Conservation (phyloP, 2,329 filamentous ascomycete genomes). For the Hypoxylon sp. region DNA sequence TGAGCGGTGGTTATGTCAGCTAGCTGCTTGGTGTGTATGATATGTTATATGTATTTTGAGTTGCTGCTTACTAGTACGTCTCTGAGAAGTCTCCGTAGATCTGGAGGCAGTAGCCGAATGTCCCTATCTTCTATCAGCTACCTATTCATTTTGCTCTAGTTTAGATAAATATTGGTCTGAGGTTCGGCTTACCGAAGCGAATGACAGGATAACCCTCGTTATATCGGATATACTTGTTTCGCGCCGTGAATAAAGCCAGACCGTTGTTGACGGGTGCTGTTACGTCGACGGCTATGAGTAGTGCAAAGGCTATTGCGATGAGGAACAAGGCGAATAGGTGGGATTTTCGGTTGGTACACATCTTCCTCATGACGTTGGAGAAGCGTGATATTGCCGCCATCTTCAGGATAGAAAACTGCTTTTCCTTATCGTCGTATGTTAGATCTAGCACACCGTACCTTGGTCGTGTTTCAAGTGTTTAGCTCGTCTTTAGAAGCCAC, state of each 20-base stretch:
- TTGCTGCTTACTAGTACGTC: conserved; percentile 1
- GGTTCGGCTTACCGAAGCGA: conserved; percentile 4
- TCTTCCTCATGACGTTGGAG: background rate
- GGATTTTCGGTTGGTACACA: background rate
- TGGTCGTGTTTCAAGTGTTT: background rate
- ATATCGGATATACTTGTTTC: background rate
- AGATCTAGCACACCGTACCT: background rate
- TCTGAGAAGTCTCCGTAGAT: conserved; percentile 4
- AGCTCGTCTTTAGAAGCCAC: background rate
- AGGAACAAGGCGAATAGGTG: conserved; percentile 7
- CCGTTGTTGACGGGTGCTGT: conserved; percentile 9
- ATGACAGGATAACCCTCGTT: conserved; percentile 16
- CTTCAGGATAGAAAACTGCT: background rate
- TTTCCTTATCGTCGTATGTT: background rate
- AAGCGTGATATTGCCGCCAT: background rate
- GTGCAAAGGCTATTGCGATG: conserved; percentile 9
- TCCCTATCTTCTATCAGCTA: conserved; percentile 4
- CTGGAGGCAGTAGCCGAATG: conserved; percentile 20
- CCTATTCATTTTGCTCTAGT: background rate
- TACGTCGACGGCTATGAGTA: conserved; percentile 1
- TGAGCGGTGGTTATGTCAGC: background rate
- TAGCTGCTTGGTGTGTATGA: background rate
- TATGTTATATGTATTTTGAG: background rate
- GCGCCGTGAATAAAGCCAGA: conserved; percentile 9
- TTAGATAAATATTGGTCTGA: background rate